These are phyloP conservation scores for Inga leiocalycina DNA, from an alignment of 306 rosid species.

Conservation along the genomic window DNA sequence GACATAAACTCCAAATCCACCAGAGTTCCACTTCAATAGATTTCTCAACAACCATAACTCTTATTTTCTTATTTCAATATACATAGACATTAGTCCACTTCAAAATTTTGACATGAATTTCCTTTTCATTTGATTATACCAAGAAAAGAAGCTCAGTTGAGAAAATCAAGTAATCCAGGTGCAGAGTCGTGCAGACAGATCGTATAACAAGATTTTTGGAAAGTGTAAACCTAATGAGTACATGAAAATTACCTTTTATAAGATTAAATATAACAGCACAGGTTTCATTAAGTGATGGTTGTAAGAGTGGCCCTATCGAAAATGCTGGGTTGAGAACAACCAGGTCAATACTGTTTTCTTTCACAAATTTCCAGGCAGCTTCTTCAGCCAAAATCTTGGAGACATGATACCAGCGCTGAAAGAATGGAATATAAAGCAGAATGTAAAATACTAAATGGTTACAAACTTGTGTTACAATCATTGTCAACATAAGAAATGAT, in stretches of 20 bases:
- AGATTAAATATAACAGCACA: constrained; percentile 55
- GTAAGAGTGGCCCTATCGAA: constrained; percentile 84
- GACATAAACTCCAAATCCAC: background rate
- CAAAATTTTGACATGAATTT: background rate
- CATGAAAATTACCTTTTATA: constrained; percentile 53
- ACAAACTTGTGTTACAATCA: background rate
- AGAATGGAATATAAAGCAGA: constrained; percentile 6
- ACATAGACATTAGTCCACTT: background rate
- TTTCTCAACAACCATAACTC: background rate
- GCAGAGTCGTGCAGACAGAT: constrained; percentile 14
- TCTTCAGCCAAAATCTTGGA: constrained; percentile 91
- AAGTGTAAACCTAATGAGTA: background rate
- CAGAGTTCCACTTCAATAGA: background rate
- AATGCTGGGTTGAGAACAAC: constrained; percentile 75
- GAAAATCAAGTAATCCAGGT: background rate
- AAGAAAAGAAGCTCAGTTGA: background rate
- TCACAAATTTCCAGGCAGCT: constrained; percentile 77
- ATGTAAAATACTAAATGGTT: background rate
- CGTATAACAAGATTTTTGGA: background rate
- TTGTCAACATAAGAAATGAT: background rate
- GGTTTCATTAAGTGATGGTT: constrained; percentile 76
- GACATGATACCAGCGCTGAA: constrained; percentile 76
- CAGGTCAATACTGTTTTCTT: constrained; percentile 72
- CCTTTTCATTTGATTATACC: background rate
- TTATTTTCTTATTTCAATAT: background rate